Percentiles rank a stretch among this genome's conserved stretches.
phyloP scores from a whole-genome alignment of 2,329 filamentous ascomycete genomes.

The Paracoccidioides lutzii region DNA sequence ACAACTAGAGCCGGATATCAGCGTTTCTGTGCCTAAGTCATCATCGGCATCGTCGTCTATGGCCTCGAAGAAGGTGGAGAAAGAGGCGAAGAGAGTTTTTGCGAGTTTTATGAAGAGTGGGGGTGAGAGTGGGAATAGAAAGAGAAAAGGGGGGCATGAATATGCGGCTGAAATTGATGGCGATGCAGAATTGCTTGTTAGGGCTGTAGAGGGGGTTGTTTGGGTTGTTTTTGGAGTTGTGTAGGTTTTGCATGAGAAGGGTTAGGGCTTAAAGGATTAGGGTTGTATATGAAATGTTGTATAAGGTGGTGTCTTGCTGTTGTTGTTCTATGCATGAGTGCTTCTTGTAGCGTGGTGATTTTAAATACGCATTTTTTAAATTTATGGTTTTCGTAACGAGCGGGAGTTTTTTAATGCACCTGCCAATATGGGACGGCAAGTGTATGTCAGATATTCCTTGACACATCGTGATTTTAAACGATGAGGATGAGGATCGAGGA shows the following conservation, averaged over 20 bases:
- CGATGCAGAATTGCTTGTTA: constrained; percentile 19
- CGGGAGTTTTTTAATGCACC: no score
- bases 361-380: no score
- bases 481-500: no score
- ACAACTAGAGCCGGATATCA: constrained; percentile 25
- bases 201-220: constrained; percentile 24
- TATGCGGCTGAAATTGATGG: constrained; percentile 4
- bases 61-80: constrained; percentile 19
- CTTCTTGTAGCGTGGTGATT: no score
- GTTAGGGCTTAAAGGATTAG: not conserved
- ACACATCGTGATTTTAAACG: no score
- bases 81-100: constrained; percentile 28
- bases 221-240: constrained; percentile 19
- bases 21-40: constrained; percentile 13
- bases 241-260: not conserved
- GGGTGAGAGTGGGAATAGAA: not conserved
- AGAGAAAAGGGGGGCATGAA: constrained; percentile 10
- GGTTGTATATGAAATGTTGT: not conserved
- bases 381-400: no score
- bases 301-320: not conserved
- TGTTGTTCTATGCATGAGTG: not conserved
- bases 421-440: no score
- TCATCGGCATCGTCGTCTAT: not conserved
- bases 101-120: constrained; percentile 21
- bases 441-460: no score